phyloP scores from a whole-genome alignment of 75 land plant genomes.

The Cunninghamia lanceolata region DNA sequence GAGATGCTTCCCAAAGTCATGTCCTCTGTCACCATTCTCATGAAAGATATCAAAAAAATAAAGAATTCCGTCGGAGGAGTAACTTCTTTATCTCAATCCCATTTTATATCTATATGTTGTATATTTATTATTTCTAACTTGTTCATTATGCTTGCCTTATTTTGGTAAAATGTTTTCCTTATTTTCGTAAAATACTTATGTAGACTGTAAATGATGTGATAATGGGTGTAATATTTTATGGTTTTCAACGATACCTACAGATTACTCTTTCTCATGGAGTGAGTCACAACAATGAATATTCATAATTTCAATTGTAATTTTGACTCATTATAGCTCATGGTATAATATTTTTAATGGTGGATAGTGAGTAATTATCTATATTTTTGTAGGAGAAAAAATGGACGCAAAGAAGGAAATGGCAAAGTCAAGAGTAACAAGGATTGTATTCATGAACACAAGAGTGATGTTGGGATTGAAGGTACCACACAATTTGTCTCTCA shows the following conservation, averaged over 20 bases:
- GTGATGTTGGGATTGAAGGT: background rate
- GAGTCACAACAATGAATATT: background rate
- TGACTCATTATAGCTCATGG: background rate
- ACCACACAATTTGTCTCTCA: background rate
- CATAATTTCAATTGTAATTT: background rate
- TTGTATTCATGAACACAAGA: background rate
- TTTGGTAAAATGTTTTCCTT: too few species aligned
- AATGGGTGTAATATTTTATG: background rate
- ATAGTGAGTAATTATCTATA: background rate
- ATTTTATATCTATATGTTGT: too few species aligned
- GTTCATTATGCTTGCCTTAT: too few species aligned
- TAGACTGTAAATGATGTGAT: background rate
- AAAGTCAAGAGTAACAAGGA: background rate
- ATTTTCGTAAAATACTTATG: background rate
- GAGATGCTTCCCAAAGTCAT: constrained; percentile 3
- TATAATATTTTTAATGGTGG: background rate
- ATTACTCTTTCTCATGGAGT: background rate
- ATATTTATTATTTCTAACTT: background rate
- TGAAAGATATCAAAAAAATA: background rate
- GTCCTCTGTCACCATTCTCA: background rate
- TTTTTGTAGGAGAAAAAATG: background rate
- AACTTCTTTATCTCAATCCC: background rate
- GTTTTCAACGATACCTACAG: background rate
- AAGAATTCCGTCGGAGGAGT: background rate
- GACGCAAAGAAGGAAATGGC: background rate